phyloP scores from a whole-genome alignment of 164 flowering plant genomes.

The Magnolia officinalis region DNA sequence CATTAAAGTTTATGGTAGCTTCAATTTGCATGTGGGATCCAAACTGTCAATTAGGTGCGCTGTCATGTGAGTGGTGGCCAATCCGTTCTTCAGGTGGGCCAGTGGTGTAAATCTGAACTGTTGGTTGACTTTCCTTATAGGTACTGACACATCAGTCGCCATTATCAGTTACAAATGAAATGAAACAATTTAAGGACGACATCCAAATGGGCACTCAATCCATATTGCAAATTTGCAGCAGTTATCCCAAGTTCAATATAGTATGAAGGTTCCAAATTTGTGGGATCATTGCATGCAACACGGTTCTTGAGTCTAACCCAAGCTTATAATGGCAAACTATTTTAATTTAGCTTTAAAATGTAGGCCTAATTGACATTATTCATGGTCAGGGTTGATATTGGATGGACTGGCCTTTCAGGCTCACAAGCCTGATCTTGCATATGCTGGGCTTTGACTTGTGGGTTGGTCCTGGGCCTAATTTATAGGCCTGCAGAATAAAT shows the following conservation, averaged over 20 bases:
- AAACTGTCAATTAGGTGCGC: background rate
- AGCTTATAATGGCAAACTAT: no score
- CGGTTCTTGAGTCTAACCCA: no score
- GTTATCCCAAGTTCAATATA: background rate
- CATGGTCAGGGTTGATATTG: background rate
- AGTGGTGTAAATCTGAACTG: background rate
- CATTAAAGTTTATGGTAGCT: background rate
- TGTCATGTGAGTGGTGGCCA: background rate
- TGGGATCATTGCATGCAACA: background rate
- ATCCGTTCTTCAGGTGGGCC: background rate
- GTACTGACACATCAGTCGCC: background rate
- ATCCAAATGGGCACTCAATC: background rate
- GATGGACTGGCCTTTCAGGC: background rate
- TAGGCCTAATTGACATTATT: no score
- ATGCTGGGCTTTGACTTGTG: background rate
- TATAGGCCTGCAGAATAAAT: background rate
- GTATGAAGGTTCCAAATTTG: background rate
- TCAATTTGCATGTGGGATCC: background rate
- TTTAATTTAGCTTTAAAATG: no score
- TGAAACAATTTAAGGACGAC: background rate
- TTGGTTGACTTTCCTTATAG: background rate
- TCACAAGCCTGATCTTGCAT: background rate
- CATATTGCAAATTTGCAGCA: background rate
- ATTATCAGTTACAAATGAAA: background rate
- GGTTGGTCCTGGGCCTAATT: background rate